A percentile compares a stretch with the other conserved stretches of the same genome.
Conservation (phyloP, 2,329 filamentous ascomycete species). For the Alternaria incomplexa region DNA sequence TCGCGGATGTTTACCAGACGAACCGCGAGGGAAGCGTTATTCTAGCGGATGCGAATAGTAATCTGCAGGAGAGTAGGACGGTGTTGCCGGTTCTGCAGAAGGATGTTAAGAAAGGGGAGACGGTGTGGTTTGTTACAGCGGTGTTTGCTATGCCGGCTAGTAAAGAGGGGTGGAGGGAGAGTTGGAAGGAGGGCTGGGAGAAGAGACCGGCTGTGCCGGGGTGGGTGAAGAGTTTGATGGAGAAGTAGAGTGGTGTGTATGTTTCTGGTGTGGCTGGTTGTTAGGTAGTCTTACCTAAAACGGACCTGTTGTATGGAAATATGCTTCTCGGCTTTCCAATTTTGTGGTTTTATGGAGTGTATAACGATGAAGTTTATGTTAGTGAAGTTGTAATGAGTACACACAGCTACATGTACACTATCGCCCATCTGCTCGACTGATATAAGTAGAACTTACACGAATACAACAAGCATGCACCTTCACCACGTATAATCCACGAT, state of each 20-base stretch:
- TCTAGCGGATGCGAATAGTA: constrained; percentile 80
- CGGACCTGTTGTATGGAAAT: too few species aligned
- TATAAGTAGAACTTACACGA: too few species aligned
- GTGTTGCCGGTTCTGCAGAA: constrained; percentile 73
- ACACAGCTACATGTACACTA: too few species aligned
- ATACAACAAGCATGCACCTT: too few species aligned
- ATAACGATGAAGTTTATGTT: too few species aligned
- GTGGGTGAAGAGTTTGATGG: constrained; percentile 65
- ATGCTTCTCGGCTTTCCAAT: too few species aligned
- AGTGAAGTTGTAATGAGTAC: too few species aligned
- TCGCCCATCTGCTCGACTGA: too few species aligned
- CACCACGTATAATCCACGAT: too few species aligned
- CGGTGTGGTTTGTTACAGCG: constrained; percentile 71
- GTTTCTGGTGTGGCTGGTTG: too few species aligned
- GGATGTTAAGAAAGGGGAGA: constrained; percentile 63
- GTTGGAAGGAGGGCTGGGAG: constrained; percentile 61
- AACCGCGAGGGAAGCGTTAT: constrained; percentile 67
- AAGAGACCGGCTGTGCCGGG: constrained; percentile 62
- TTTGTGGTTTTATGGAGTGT: too few species aligned
- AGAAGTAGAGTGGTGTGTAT: constrained; percentile 17
- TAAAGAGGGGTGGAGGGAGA: constrained; percentile 55
- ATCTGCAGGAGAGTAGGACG: constrained; percentile 74
- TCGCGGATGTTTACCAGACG: constrained; percentile 52
- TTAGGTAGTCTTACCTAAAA: too few species aligned
- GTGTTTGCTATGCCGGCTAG: constrained; percentile 72